Base-by-base conservation (phyloP, 257 asterid species). In the Ocimum tenuiflorum region DNA sequence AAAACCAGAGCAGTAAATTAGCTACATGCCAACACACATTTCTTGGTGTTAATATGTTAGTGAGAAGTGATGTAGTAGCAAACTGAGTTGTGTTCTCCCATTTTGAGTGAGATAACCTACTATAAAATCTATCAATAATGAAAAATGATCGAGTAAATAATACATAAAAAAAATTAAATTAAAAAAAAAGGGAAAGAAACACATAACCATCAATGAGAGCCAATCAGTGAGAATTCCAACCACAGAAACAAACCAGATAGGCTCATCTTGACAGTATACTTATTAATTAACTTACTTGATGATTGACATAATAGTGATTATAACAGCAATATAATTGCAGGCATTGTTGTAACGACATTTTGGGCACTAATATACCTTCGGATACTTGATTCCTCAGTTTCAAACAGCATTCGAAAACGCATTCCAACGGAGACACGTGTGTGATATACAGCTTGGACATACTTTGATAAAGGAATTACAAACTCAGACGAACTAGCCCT, bases 401-500 rank as follows among this genome's bases (percentile, higher is more conserved):
- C 98, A 76, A 91, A 91, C 27, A 91, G 87, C 98, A 91, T 91
- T 27, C 98, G 83, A 33, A 91, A 91, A 41, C 98, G 95, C 98
- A 91, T 89, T 46, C 98, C 98, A 59, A 91, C 96, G 12, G 98
- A 91, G 72, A 91, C 91, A 12, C 95, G 94, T 0, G 97, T 89
- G 74, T 91, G 97, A 72, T 84, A 91, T 47, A 89, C 95, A 69
- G 98, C 98, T 80, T 89, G 87, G 48, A 78, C 86, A 76, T 87
- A 91, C 82, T 89, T 91, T 8, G 98, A 81, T 68, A 89, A 94
- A 49, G 96, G 89, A 67, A 89, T 89, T 70, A 91, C 91, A 51
- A 89, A 91, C 74, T 91, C 98, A 58, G 96, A 91, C 71, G 97
- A 97, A 72, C 98, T 87, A 36, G 96, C 98, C 94, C 98, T 91